Evolutionary conservation across 441 rosid species (phyloP).

Genomic region (Populus trichocarpa): DNA sequence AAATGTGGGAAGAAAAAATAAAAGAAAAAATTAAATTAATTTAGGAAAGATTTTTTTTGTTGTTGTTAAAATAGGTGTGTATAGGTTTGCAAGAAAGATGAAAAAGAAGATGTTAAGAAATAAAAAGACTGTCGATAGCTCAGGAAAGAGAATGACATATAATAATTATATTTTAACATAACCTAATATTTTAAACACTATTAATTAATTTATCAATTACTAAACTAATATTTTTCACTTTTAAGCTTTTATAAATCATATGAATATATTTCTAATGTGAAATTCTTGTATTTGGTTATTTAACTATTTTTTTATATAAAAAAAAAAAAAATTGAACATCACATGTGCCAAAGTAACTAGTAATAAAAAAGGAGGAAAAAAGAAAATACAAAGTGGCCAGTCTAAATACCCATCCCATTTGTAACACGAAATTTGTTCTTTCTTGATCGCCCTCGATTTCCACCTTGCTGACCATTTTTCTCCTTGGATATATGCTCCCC

Average conservation of each 20-base stretch:
- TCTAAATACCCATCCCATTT: constrained; percentile 38
- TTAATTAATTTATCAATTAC: background rate
- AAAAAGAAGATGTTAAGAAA: background rate
- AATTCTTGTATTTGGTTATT: background rate
- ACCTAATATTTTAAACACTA: background rate
- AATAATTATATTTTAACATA: background rate
- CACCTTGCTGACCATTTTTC: constrained; percentile 54
- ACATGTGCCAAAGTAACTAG: background rate
- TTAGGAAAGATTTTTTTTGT: background rate
- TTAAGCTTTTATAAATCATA: no score
- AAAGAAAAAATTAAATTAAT: background rate
- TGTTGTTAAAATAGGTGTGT: background rate
- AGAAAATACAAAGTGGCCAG: background rate
- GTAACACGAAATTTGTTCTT: constrained; percentile 46
- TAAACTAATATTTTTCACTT: background rate
- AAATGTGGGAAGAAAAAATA: background rate
- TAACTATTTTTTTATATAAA: background rate
- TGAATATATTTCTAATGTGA: background rate
- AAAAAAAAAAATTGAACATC: background rate
- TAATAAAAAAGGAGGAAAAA: no score
- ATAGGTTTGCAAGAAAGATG: background rate
- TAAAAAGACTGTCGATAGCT: background rate
- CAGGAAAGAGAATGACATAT: background rate
- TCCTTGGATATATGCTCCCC: constrained; percentile 49
- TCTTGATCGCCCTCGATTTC: constrained; percentile 50